These are phyloP conservation scores for Croton setiger DNA, from an alignment of 441 rosid genomes.

Conservation along the genomic window DNA sequence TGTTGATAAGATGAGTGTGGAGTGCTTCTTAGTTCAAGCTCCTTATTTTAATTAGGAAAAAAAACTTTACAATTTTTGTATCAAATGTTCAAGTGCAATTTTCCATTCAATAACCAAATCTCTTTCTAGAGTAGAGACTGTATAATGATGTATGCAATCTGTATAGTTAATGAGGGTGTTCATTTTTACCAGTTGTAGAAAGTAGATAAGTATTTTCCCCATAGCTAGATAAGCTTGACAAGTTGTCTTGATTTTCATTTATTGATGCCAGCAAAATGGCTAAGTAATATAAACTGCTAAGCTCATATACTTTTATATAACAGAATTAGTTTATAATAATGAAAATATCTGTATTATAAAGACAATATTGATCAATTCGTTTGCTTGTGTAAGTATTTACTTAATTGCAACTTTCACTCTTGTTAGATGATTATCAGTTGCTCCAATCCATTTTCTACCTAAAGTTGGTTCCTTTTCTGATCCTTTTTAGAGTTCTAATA, in stretches of 20 bases:
- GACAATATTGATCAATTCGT: not conserved
- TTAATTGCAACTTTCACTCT: not conserved
- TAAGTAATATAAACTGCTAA: not conserved
- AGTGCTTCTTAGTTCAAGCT: too few species aligned
- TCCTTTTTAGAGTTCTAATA: not conserved
- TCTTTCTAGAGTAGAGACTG: too few species aligned
- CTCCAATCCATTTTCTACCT: not conserved
- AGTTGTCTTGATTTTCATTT: not conserved
- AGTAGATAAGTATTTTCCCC: too few species aligned
- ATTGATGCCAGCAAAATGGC: not conserved
- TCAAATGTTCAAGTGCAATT: too few species aligned
- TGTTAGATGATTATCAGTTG: not conserved
- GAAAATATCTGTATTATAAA: not conserved
- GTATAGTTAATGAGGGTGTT: too few species aligned
- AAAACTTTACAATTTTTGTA: too few species aligned
- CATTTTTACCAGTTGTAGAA: too few species aligned
- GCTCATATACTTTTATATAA: not conserved
- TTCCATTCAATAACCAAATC: too few species aligned
- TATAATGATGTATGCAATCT: too few species aligned
- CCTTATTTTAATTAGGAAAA: too few species aligned
- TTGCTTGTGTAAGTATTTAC: slow-evolving; percentile 4
- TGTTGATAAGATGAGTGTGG: too few species aligned
- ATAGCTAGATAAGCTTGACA: not conserved
- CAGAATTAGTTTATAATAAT: not conserved
- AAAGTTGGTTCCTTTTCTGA: slow-evolving; percentile 1